Evolutionary conservation across 495 filamentous ascomycete species (phyloP).

Genomic region (Neurospora sp.): DNA sequence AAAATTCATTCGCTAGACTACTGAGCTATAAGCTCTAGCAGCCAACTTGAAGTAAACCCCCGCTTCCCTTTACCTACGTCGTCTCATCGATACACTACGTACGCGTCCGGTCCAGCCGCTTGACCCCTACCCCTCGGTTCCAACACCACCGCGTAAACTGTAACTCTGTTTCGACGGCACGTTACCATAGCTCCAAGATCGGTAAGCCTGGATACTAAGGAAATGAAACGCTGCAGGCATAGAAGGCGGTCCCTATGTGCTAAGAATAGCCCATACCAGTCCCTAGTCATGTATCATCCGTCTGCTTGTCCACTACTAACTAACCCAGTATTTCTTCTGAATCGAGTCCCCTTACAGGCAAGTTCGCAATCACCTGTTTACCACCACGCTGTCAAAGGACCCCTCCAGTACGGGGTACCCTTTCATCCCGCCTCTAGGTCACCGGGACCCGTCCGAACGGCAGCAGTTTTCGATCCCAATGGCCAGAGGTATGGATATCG

Average conservation of each 20-base stretch:
- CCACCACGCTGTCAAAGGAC: slow-evolving; percentile 19
- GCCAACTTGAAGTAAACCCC: background rate
- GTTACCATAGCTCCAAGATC: slow-evolving; percentile 31
- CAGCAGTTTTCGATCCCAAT: background rate
- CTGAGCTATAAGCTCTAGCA: background rate
- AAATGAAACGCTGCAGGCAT: slow-evolving; percentile 30
- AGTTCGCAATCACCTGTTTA: slow-evolving; percentile 3
- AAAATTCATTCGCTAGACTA: background rate
- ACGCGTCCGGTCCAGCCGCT: slow-evolving; percentile 4
- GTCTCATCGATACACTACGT: background rate
- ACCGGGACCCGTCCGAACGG: background rate
- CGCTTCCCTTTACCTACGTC: background rate
- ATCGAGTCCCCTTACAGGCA: slow-evolving; percentile 1
- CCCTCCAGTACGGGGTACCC: background rate
- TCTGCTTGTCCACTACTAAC: slow-evolving; percentile 10
- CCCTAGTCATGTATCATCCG: slow-evolving; percentile 22
- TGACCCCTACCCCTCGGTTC: slow-evolving; percentile 1
- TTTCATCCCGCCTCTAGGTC: background rate
- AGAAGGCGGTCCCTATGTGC: slow-evolving; percentile 29
- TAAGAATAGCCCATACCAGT: slow-evolving; percentile 27
- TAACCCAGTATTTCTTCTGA: slow-evolving; percentile 8
- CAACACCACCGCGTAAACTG: slow-evolving; percentile 11
- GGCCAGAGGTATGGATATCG: background rate
- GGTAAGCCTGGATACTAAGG: slow-evolving; percentile 29
- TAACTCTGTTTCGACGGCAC: slow-evolving; percentile 29